Evolutionary conservation across 345 rosid species (phyloP).

Genomic region (Salix dunnii): DNA sequence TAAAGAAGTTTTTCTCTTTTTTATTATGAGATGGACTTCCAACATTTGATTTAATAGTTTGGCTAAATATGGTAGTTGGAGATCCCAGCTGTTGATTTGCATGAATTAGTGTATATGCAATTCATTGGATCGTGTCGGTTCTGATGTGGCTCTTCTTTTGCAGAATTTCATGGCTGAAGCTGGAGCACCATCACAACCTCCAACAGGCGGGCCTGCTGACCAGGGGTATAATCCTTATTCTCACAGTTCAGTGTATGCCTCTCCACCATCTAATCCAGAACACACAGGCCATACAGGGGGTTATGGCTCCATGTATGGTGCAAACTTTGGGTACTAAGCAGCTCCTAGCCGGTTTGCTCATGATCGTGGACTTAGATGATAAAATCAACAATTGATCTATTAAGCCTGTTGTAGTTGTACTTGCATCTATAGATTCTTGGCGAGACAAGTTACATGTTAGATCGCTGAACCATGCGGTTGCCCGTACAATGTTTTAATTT

Average conservation of each 20-base stretch:
- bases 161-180: slow-evolving; percentile 99
- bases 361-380: background rate
- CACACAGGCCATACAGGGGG: slow-evolving; percentile 56
- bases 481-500: background rate
- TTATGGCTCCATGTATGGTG: slow-evolving; percentile 64
- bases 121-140: background rate
- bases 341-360: background rate
- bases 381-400: background rate
- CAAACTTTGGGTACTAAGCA: slow-evolving; percentile 65
- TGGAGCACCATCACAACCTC: slow-evolving; percentile 57
- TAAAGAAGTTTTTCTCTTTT: background rate
- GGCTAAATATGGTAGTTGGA: background rate
- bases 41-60: background rate
- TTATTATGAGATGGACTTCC: background rate
- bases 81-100: background rate
- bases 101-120: background rate
- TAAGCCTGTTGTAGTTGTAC: slow-evolving; percentile 1
- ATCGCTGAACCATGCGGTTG: background rate
- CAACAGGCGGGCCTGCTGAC: slow-evolving; percentile 51
- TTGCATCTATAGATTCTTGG: slow-evolving; percentile 8
- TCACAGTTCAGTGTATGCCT: slow-evolving; percentile 72
- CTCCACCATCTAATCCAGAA: slow-evolving; percentile 71
- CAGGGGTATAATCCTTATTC: slow-evolving; percentile 87
- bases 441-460: background rate
- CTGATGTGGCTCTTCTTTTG: slow-evolving; percentile 21